Percentiles rank a stretch among this genome's conserved stretches.
Evolutionary conservation across 2,329 filamentous ascomycete species (phyloP).

Genomic region (Epichloe sp.): DNA sequence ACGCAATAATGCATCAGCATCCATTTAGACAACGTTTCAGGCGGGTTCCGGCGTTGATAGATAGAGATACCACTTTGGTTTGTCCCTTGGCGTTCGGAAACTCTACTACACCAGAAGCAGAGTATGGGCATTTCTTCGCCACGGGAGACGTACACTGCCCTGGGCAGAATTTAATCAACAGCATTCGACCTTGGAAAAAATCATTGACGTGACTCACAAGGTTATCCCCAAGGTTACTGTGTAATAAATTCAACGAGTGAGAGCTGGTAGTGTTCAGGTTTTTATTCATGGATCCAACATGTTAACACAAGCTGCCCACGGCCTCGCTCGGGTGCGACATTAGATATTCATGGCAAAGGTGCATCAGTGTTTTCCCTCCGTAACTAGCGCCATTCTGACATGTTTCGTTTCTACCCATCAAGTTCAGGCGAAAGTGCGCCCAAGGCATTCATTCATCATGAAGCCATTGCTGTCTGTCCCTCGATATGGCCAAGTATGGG

Average conservation of each 20-base stretch:
- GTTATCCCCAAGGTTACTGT: background rate
- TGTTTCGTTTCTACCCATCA: background rate
- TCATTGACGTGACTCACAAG: background rate
- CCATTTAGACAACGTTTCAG: slow-evolving; percentile 10
- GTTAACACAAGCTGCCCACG: no score
- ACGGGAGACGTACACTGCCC: background rate
- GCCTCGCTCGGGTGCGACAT: no score
- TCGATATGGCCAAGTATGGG: background rate
- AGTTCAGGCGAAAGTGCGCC: background rate
- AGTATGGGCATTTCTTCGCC: background rate
- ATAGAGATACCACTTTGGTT: slow-evolving; percentile 11
- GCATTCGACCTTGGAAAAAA: background rate
- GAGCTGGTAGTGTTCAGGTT: no score
- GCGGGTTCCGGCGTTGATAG: slow-evolving; percentile 12
- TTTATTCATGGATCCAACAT: no score
- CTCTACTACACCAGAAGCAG: slow-evolving; percentile 1
- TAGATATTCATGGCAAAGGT: no score
- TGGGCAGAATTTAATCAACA: slow-evolving; percentile 1
- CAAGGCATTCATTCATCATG: background rate
- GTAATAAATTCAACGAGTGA: background rate
- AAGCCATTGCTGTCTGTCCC: background rate
- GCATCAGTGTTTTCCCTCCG: no score
- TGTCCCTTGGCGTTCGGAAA: background rate
- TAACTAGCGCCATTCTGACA: no score
- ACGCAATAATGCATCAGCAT: slow-evolving; percentile 1